These are phyloP conservation scores for Beauveria sp. DNA, from an alignment of 2,329 filamentous ascomycete species.

Conservation along the genomic window DNA sequence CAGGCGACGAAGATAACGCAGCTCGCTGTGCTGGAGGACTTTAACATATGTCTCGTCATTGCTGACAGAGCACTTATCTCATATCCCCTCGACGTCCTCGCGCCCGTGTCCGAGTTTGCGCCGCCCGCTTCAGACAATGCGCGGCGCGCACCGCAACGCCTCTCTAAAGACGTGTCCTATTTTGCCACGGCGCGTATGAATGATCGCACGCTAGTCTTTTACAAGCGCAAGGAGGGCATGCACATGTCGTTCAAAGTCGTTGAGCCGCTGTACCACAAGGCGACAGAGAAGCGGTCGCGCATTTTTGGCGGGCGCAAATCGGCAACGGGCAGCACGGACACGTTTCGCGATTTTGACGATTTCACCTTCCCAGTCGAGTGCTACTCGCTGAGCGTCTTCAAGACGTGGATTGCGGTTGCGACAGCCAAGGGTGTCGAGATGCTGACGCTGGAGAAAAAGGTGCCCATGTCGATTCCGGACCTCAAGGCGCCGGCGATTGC, in stretches of 20 bases:
- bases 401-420: slow-evolving; percentile 84
- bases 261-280: slow-evolving; percentile 91
- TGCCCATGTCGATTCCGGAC: slow-evolving; percentile 88
- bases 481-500: slow-evolving; percentile 69
- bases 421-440: slow-evolving; percentile 93
- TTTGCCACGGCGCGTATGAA: slow-evolving; percentile 97
- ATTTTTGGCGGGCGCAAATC: slow-evolving; percentile 51
- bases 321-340: slow-evolving; percentile 71
- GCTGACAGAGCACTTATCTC: slow-evolving; percentile 87
- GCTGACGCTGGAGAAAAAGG: slow-evolving; percentile 93
- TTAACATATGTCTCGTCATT: slow-evolving; percentile 85
- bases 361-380: slow-evolving; percentile 97
- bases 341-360: slow-evolving; percentile 96
- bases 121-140: slow-evolving; percentile 61
- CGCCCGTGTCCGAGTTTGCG: slow-evolving; percentile 53
- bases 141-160: slow-evolving; percentile 80
- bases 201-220: slow-evolving; percentile 87
- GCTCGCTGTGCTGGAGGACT: slow-evolving; percentile 90
- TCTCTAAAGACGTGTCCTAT: slow-evolving; percentile 91
- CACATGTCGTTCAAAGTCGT: slow-evolving; percentile 95
- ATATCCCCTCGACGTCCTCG: slow-evolving; percentile 84
- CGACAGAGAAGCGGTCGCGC: slow-evolving; percentile 72
- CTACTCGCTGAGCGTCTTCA: slow-evolving; percentile 92
- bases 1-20: slow-evolving; percentile 74
- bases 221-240: slow-evolving; percentile 90